phyloP scores from a whole-genome alignment of 202 grass and related monocot species.

The Schoenoplectus tabernaemontani region DNA sequence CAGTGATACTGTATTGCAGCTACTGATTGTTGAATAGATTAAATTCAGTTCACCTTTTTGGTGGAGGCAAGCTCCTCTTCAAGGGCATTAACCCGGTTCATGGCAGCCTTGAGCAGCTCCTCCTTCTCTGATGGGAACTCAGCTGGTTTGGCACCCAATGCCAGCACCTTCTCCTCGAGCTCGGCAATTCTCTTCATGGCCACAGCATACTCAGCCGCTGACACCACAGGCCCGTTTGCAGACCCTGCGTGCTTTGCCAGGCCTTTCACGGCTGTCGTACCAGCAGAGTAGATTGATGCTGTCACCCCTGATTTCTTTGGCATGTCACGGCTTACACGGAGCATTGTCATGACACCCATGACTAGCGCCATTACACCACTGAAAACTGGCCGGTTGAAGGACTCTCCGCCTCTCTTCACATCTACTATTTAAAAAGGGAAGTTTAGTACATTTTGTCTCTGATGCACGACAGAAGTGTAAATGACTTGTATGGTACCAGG shows the following conservation, averaged over 20 bases:
- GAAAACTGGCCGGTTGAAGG: constrained; percentile 46
- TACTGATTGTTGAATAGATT: background rate
- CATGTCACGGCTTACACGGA: constrained; percentile 54
- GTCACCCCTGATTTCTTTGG: constrained; percentile 34
- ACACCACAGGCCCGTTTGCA: constrained; percentile 22
- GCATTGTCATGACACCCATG: constrained; percentile 64
- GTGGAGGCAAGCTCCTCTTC: constrained; percentile 76
- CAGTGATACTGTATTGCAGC: background rate
- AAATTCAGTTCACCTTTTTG: constrained; percentile 52
- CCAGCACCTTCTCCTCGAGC: constrained; percentile 66
- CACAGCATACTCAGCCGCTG: constrained; percentile 22
- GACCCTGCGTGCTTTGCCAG: constrained; percentile 15
- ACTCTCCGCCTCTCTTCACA: constrained; percentile 36
- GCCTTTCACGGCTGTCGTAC: constrained; percentile 36
- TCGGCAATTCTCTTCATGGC: constrained; percentile 53
- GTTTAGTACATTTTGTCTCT: background rate
- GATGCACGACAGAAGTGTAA: background rate
- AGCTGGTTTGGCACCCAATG: constrained; percentile 34
- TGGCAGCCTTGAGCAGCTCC: constrained; percentile 61
- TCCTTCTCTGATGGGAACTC: constrained; percentile 65
- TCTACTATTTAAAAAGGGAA: constrained; percentile 23
- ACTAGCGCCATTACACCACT: constrained; percentile 58
- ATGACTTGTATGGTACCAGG: background rate
- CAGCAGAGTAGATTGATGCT: constrained; percentile 16
- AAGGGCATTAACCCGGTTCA: constrained; percentile 45